These are phyloP conservation scores for Yamadazyma kanchanaburiensis DNA, from an alignment of 1,139 yeast genomes.

Conservation along the genomic window DNA sequence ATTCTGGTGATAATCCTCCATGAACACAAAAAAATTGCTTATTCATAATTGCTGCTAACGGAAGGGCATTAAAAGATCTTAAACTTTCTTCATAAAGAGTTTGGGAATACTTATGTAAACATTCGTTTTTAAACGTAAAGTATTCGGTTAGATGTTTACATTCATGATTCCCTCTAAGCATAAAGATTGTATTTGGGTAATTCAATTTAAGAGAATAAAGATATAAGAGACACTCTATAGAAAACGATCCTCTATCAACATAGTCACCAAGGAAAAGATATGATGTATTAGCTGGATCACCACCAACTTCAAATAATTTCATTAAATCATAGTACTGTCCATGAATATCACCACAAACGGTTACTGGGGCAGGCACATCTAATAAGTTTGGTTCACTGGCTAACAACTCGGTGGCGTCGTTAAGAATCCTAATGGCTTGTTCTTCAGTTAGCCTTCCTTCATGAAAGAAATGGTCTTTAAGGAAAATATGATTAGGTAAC, in stretches of 20 bases:
- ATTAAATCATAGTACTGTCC: slow-evolving; percentile 92
- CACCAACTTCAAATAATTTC: slow-evolving; percentile 93
- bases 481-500: slow-evolving; percentile 68
- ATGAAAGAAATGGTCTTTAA: slow-evolving; percentile 68
- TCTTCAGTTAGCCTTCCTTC: slow-evolving; percentile 78
- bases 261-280: slow-evolving; percentile 92
- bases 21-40: slow-evolving; percentile 95
- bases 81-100: slow-evolving; percentile 73
- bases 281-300: slow-evolving; percentile 73
- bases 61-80: slow-evolving; percentile 80
- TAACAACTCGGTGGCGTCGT: slow-evolving; percentile 66
- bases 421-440: slow-evolving; percentile 69
- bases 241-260: slow-evolving; percentile 92
- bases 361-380: slow-evolving; percentile 86
- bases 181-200: slow-evolving; percentile 73
- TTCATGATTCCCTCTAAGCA: slow-evolving; percentile 94
- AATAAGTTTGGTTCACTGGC: slow-evolving; percentile 74
- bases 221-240: slow-evolving; percentile 82
- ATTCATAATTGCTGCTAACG: slow-evolving; percentile 92
- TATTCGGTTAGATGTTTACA: slow-evolving; percentile 91
- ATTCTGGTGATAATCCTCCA: slow-evolving; percentile 93
- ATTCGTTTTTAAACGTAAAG: slow-evolving; percentile 89
- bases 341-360: slow-evolving; percentile 95
- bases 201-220: slow-evolving; percentile 78
- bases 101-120: slow-evolving; percentile 76